Base-by-base conservation (phyloP, 192 early-diverging fungal genomes). In the Endogone sp. region DNA sequence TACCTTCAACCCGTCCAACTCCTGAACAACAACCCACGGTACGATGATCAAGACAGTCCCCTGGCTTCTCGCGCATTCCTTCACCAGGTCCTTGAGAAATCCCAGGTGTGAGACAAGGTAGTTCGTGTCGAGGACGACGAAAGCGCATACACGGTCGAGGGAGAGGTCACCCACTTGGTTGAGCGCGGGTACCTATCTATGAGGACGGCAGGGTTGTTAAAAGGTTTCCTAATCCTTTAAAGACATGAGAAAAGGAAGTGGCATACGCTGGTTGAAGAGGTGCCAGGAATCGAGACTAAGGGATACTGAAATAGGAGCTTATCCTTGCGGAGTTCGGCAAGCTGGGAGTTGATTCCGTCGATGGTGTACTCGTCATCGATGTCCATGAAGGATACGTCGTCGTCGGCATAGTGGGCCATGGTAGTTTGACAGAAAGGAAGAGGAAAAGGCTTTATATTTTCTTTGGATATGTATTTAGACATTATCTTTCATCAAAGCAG, bases 1-100 rank as follows among this genome's bases (percentile, higher is more conserved):
- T 71, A 70, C 68, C 58, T 88, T 88, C 28, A 88, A 63, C 10
- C 81, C 78, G 62, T 88, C 86, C 8, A 88, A 56, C 70, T 88
- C 86, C 58, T 76, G 73, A 20, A 88, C 69, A 6, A 88, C 86
- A 3, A 82, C 67, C 86, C 86, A 88, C 6, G 86, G 86, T 20
- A 88, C 31, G 9, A 88, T 74, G 20, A 86, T 67, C 6, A 81
- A n/a, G 4, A 85, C 3, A 3, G 54, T 68, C n/a, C 55, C 69
- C 3, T 25, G 59, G 26, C 56, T 26, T 21, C 29, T 16, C 54
- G 62, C 30, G 4, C 69, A 62, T 37, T 55, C 23, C 3, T 58
- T 54, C 25, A 83, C 70, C 6, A 87, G 13, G 2, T 69, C 60
- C 28, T 82, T 66, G 3, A 87, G 3, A 68, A 79, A 82, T 27